Percentiles rank a stretch among this genome's conserved stretches.
phyloP scores from a whole-genome alignment of 1,139 yeast genomes.

The Scheffersomyces illinoinensis region DNA sequence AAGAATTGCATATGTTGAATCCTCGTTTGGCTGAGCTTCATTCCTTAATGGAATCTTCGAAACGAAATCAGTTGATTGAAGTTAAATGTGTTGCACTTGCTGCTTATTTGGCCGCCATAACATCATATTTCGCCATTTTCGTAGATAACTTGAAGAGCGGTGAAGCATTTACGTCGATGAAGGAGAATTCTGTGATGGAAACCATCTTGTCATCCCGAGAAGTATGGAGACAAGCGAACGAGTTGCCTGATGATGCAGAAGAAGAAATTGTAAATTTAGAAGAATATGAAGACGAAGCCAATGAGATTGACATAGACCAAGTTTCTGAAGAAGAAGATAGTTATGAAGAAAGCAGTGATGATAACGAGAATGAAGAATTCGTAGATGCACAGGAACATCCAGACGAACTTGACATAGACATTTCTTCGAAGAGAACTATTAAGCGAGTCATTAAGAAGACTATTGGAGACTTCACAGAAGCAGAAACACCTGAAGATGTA shows the following conservation, averaged over 20 bases:
- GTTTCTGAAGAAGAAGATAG: conserved; percentile 13
- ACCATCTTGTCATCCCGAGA: conserved; percentile 78
- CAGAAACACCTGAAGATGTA: conserved; percentile 63
- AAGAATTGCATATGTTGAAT: conserved; percentile 56
- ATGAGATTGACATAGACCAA: conserved; percentile 8
- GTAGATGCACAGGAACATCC: conserved; percentile 10
- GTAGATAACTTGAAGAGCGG: conserved; percentile 53
- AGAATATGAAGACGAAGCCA: conserved; percentile 12
- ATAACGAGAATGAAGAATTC: conserved; percentile 3
- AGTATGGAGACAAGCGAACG: conserved; percentile 82
- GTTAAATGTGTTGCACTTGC: conserved; percentile 70
- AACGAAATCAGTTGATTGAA: conserved; percentile 33
- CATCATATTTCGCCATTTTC: conserved; percentile 75
- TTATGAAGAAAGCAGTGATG: conserved; percentile 4
- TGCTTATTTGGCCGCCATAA: conserved; percentile 72
- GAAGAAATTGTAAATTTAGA: conserved; percentile 27
- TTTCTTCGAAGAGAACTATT: conserved; percentile 48
- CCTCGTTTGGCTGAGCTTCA: conserved; percentile 35
- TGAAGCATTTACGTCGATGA: conserved; percentile 64
- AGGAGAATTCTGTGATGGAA: conserved; percentile 88
- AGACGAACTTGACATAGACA: conserved; percentile 51
- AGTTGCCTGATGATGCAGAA: conserved; percentile 33
- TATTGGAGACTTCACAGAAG: conserved; percentile 60
- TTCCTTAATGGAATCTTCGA: conserved; percentile 23
- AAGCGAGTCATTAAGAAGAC: conserved; percentile 28